Percentiles rank a stretch among this genome's conserved stretches.
These are phyloP conservation scores for Botryotinia globosa DNA, from an alignment of 2,329 filamentous ascomycete genomes.

Conservation along the genomic window DNA sequence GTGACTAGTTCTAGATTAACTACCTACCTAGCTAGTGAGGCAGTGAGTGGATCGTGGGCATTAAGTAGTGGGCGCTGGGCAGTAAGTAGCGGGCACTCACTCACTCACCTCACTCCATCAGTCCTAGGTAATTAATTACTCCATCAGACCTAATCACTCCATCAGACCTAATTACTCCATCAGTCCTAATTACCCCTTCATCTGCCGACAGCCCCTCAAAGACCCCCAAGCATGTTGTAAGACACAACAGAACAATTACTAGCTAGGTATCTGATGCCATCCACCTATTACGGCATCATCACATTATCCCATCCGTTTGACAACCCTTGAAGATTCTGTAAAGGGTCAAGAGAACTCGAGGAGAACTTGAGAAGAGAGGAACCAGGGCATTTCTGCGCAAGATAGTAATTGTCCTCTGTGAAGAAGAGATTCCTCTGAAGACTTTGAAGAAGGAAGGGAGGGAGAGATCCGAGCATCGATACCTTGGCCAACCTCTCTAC, in stretches of 20 bases:
- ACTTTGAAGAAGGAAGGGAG: background rate
- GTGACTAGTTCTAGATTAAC: background rate
- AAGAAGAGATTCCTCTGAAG: background rate
- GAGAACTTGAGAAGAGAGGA: background rate
- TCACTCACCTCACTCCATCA: background rate
- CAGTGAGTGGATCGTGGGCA: background rate
- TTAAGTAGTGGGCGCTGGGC: background rate
- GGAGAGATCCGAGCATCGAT: background rate
- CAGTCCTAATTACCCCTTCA: slow-evolving; percentile 10
- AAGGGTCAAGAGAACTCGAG: background rate
- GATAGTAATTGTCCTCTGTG: background rate
- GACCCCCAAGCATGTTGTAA: background rate
- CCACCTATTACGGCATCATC: background rate
- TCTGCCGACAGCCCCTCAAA: slow-evolving; percentile 9
- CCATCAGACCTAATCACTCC: background rate
- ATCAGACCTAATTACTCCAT: slow-evolving; percentile 5
- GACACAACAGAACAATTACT: background rate
- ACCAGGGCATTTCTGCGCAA: background rate
- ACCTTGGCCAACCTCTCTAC: background rate
- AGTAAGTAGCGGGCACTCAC: background rate
- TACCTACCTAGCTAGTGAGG: background rate
- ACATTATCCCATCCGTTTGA: background rate
- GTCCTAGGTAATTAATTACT: slow-evolving; percentile 7
- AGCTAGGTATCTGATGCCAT: background rate
- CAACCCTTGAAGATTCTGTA: background rate